A percentile compares a stretch with the other conserved stretches of the same genome.
Evolutionary conservation across 2,329 filamentous ascomycete species (phyloP).

Genomic region (Myriosclerotinia scirpicola): DNA sequence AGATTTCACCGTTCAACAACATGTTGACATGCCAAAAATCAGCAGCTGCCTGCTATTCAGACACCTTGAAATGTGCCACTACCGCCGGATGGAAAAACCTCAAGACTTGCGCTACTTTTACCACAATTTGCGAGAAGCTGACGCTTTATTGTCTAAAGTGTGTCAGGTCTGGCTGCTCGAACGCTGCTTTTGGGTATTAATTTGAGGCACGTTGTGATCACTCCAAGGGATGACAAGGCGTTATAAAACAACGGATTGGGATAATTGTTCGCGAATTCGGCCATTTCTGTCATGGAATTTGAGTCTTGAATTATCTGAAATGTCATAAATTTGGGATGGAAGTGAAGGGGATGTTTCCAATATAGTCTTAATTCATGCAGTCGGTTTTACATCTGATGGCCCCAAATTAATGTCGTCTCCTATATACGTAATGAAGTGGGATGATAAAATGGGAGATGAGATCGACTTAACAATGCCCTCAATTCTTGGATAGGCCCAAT

Average conservation of each 20-base stretch:
- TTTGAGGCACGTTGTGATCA: conserved; percentile 2
- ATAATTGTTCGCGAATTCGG: neutral
- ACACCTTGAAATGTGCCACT: conserved; percentile 10
- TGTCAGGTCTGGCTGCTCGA: conserved; percentile 9
- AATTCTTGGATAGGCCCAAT: neutral
- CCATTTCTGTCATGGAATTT: neutral
- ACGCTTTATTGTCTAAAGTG: conserved; percentile 18
- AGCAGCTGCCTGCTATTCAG: conserved; percentile 16
- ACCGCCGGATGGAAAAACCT: conserved; percentile 10
- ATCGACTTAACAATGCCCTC: neutral
- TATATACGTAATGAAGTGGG: neutral
- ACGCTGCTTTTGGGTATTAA: conserved; percentile 15
- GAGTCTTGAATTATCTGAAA: conserved; percentile 1
- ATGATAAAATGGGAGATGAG: neutral
- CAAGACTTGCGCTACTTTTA: conserved; percentile 4
- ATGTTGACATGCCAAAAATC: conserved; percentile 21
- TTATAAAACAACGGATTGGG: neutral
- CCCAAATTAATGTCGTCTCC: neutral
- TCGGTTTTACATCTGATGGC: neutral
- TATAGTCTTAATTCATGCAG: conserved; percentile 15
- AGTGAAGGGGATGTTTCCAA: conserved; percentile 8
- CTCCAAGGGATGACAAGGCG: neutral
- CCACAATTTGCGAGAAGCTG: conserved; percentile 15
- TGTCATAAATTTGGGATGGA: conserved; percentile 12
- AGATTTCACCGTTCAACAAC: conserved; percentile 6